Percentiles rank a stretch among this genome's conserved stretches.
Conservation (phyloP, 495 filamentous ascomycete species). For the Penicillium crystallinum region DNA sequence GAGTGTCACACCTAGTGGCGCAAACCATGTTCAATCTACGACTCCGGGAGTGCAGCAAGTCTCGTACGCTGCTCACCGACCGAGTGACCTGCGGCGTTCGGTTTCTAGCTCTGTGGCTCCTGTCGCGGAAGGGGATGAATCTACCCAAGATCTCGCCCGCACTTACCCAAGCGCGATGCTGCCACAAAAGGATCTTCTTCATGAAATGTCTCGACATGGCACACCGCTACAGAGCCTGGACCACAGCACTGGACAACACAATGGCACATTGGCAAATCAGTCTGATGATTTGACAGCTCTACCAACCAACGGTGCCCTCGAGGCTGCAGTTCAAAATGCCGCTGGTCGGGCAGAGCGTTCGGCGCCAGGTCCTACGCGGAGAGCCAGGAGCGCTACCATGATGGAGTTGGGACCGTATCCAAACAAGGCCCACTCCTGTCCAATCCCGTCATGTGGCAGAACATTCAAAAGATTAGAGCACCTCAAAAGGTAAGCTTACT, state of each 20-base stretch:
- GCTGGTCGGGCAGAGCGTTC: constrained; percentile 57
- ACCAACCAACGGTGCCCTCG: constrained; percentile 57
- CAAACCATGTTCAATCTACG: constrained; percentile 35
- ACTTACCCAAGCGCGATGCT: constrained; percentile 61
- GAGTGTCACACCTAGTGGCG: constrained; percentile 53
- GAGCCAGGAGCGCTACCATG: constrained; percentile 91
- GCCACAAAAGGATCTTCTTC: constrained; percentile 72
- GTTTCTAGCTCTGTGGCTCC: constrained; percentile 87
- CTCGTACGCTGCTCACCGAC: constrained; percentile 59
- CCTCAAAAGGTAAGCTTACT: constrained; percentile 82
- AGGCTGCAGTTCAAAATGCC: constrained; percentile 55
- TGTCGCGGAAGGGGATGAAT: constrained; percentile 70
- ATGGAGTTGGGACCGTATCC: constrained; percentile 96
- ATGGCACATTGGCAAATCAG: constrained; percentile 53
- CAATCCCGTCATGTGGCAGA: constrained; percentile 95
- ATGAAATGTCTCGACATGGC: constrained; percentile 79
- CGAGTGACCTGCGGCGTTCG: constrained; percentile 85
- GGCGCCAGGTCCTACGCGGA: constrained; percentile 68
- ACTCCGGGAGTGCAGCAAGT: constrained; percentile 29
- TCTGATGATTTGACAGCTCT: constrained; percentile 64
- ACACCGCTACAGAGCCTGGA: constrained; percentile 82
- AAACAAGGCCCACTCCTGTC: constrained; percentile 95
- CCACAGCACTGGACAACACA: constrained; percentile 66
- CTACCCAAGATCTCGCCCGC: constrained; percentile 56
- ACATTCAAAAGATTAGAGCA: constrained; percentile 99